Evolutionary conservation across 208 protist genomes (phyloP).

Genomic region (Crithidia brevicula): DNA sequence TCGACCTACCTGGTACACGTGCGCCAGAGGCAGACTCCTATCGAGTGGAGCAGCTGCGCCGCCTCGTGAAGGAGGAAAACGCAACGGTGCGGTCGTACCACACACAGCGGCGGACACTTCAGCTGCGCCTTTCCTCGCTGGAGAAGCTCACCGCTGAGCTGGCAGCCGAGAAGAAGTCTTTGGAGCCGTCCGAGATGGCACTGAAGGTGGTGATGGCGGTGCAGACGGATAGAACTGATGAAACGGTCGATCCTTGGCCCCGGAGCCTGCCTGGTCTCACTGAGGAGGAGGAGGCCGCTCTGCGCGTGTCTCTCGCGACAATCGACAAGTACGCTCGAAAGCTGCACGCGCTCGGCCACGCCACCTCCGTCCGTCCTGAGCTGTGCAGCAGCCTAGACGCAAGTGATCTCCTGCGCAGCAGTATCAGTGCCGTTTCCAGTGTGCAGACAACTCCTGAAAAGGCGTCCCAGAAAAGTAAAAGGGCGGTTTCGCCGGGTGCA

Average conservation of each 20-base stretch:
- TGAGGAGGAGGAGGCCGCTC: constrained; percentile 35
- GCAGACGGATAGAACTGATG: background rate
- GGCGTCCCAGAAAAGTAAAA: background rate
- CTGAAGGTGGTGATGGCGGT: constrained; percentile 17
- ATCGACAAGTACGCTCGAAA: constrained; percentile 49
- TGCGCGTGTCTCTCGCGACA: constrained; percentile 33
- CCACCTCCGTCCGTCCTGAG: background rate
- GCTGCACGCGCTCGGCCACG: constrained; percentile 9
- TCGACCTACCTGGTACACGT: background rate
- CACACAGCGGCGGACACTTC: constrained; percentile 9
- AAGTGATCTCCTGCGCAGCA: background rate
- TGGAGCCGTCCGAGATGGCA: constrained; percentile 45
- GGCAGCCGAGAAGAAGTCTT: constrained; percentile 1
- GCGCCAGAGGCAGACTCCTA: background rate
- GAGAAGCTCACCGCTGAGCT: constrained; percentile 26
- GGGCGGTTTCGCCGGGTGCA: background rate
- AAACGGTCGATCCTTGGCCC: constrained; percentile 35
- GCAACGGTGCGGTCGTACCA: constrained; percentile 21
- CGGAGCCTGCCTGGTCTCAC: constrained; percentile 45
- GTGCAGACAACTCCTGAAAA: background rate
- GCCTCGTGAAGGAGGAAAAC: constrained; percentile 17
- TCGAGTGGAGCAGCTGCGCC: constrained; percentile 9
- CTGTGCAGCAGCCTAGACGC: constrained; percentile 8
- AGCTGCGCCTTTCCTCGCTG: constrained; percentile 16
- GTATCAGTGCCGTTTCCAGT: background rate